Percentiles rank a stretch among this genome's conserved stretches.
Conservation (phyloP, 1,139 yeast species). For the Suhomyces ambrosiae region DNA sequence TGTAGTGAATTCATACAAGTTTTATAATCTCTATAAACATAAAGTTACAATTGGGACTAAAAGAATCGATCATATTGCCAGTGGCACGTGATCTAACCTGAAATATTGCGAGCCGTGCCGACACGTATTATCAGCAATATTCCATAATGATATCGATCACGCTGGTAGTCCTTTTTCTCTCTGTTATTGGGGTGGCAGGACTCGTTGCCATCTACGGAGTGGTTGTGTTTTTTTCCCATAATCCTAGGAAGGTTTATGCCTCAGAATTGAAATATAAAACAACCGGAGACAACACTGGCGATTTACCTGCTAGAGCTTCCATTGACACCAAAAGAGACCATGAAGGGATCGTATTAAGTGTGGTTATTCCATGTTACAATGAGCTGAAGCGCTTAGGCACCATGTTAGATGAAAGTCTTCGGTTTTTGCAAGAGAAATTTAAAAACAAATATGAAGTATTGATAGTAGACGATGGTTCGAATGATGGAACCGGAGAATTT, state of each 20-base stretch:
- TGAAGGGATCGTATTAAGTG: constrained; percentile 54
- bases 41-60: no score
- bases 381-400: constrained; percentile 71
- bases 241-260: constrained; percentile 58
- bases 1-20: no score
- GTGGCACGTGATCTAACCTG: neutral
- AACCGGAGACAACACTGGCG: constrained; percentile 31
- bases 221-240: constrained; percentile 57
- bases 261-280: constrained; percentile 55
- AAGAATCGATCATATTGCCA: no score
- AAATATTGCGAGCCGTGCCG: neutral
- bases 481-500: constrained; percentile 73
- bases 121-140: neutral
- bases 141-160: constrained; percentile 6
- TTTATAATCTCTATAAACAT: no score
- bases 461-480: constrained; percentile 90
- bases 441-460: constrained; percentile 65
- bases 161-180: constrained; percentile 3
- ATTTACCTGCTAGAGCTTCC: constrained; percentile 35
- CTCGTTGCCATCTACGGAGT: constrained; percentile 35
- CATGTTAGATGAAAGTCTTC: constrained; percentile 80
- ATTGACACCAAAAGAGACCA: constrained; percentile 13
- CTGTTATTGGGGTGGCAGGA: constrained; percentile 5
- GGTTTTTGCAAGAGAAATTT: constrained; percentile 46
- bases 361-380: constrained; percentile 90